Percentiles rank a stretch among this genome's conserved stretches.
Evolutionary conservation across 768 basidiomycete species (phyloP).

Genomic region (Boletus huronensis): DNA sequence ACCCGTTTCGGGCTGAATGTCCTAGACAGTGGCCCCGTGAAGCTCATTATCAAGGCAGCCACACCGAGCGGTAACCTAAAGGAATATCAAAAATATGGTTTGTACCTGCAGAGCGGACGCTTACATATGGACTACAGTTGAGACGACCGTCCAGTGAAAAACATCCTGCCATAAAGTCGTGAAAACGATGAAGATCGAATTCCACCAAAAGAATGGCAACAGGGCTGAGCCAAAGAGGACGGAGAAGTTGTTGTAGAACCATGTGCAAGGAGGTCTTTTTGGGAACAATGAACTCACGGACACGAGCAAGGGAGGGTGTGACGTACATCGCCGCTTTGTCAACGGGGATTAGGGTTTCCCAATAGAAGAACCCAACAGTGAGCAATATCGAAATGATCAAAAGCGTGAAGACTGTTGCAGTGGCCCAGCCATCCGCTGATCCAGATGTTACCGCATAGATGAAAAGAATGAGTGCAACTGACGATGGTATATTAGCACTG

Average conservation of each 20-base stretch:
- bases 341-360: constrained; percentile 41
- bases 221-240: constrained; percentile 37
- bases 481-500: not conserved
- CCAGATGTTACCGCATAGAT: constrained; percentile 44
- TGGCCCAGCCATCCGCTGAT: constrained; percentile 47
- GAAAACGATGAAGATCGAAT: constrained; percentile 31
- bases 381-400: constrained; percentile 44
- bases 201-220: constrained; percentile 43
- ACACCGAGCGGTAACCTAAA: constrained; percentile 42
- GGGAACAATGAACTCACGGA: not conserved
- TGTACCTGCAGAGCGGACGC: not conserved
- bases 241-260: constrained; percentile 41
- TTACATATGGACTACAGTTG: constrained; percentile 40
- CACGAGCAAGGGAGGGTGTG: not conserved
- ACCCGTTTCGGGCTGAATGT: constrained; percentile 42
- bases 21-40: constrained; percentile 40
- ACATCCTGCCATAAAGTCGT: constrained; percentile 41
- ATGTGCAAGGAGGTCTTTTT: constrained; percentile 43
- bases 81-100: not conserved
- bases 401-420: constrained; percentile 42
- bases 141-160: constrained; percentile 41
- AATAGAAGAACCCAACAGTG: constrained; percentile 45
- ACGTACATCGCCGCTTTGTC: constrained; percentile 43
- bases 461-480: constrained; percentile 38
- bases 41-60: constrained; percentile 34